phyloP scores from a whole-genome alignment of 768 basidiomycete genomes.

The Tulasnella sp. region DNA sequence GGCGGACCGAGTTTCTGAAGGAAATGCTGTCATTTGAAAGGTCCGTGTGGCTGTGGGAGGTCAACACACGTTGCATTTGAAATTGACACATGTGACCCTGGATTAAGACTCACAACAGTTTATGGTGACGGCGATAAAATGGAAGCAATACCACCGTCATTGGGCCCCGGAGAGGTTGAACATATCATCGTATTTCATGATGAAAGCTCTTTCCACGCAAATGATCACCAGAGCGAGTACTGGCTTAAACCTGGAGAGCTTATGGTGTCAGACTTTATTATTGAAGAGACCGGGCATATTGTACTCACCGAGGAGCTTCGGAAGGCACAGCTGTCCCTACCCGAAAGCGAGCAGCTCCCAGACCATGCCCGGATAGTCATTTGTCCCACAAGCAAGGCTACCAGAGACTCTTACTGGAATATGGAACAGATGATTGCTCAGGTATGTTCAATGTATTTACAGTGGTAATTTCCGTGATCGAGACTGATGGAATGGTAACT shows the following conservation, averaged over 20 bases:
- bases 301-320: not conserved
- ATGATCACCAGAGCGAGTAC: not conserved
- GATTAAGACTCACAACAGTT: not conserved
- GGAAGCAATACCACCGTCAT: not conserved
- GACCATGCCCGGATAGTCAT: not conserved
- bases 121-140: not conserved
- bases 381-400: slow-evolving; percentile 11
- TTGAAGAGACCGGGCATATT: not conserved
- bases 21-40: not conserved
- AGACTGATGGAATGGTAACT: not conserved
- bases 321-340: not conserved
- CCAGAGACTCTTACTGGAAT: slow-evolving; percentile 29
- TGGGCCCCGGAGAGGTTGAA: not conserved
- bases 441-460: slow-evolving; percentile 5
- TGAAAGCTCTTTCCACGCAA: slow-evolving; percentile 12
- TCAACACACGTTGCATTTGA: not conserved
- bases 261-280: slow-evolving; percentile 22
- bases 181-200: not conserved
- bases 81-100: not conserved
- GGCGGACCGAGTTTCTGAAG: not conserved
- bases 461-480: not conserved
- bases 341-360: not conserved
- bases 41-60: not conserved
- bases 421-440: slow-evolving; percentile 28
- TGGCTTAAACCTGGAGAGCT: not conserved